Conservation (phyloP, 768 basidiomycete genomes). For the Leccinum truebloodii region DNA sequence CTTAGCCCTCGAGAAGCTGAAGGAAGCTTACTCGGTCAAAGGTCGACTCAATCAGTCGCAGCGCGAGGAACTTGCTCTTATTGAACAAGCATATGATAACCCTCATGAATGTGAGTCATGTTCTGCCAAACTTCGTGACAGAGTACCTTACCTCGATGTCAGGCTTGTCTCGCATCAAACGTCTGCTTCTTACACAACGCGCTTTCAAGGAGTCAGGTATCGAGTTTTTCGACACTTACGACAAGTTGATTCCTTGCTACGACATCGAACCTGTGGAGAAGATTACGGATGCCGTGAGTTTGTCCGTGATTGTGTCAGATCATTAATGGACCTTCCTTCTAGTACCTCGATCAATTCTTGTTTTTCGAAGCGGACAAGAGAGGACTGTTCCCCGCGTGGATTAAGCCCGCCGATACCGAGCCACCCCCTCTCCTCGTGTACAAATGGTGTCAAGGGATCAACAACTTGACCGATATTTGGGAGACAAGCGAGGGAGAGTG, state of each 20-base stretch:
- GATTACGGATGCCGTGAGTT: constrained; percentile 92
- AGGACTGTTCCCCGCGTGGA: constrained; percentile 97
- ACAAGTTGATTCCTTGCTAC: constrained; percentile 98
- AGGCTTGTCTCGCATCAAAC: constrained; percentile 96
- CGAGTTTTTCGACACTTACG: constrained; percentile 96
- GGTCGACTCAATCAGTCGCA: constrained; percentile 97
- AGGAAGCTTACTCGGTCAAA: constrained; percentile 98
- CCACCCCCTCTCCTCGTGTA: constrained; percentile 96
- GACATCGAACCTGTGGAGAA: constrained; percentile 99
- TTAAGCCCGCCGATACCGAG: constrained; percentile 97
- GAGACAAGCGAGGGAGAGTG: constrained; percentile 98
- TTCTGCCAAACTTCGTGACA: background rate
- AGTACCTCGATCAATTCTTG: constrained; percentile 97
- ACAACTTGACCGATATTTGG: constrained; percentile 98
- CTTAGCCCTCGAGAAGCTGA: constrained; percentile 94
- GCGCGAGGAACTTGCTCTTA: constrained; percentile 95
- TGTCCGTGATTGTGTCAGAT: background rate
- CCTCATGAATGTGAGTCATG: constrained; percentile 85
- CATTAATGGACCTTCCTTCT: constrained; percentile 17
- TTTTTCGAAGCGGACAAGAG: constrained; percentile 99
- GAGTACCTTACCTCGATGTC: constrained; percentile 7
- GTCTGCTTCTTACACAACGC: constrained; percentile 92
- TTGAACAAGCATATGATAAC: constrained; percentile 99
- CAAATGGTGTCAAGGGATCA: constrained; percentile 99
- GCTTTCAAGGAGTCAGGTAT: constrained; percentile 99